Conservation (phyloP, 805 yeast genomes). For the Candida coleopterorum region DNA sequence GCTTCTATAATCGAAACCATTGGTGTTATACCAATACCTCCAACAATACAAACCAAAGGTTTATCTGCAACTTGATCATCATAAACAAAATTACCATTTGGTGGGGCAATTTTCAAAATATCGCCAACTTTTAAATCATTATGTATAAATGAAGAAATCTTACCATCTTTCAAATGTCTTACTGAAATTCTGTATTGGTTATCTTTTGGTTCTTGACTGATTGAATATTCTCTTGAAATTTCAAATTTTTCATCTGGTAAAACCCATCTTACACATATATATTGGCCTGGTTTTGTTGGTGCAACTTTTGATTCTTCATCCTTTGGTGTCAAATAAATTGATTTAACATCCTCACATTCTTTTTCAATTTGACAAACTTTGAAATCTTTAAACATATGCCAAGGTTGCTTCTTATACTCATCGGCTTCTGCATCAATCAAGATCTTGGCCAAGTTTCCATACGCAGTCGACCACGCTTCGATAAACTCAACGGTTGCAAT, state of each 20-base stretch:
- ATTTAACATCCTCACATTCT: slow-evolving; percentile 46
- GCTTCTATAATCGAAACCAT: slow-evolving; percentile 46
- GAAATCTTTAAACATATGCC: slow-evolving; percentile 60
- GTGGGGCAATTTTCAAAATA: slow-evolving; percentile 47
- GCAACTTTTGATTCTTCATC: slow-evolving; percentile 27
- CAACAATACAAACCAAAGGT: slow-evolving; percentile 42
- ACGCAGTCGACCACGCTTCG: slow-evolving; percentile 64
- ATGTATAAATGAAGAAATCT: slow-evolving; percentile 48
- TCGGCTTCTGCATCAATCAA: slow-evolving; percentile 52
- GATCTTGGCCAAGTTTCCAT: slow-evolving; percentile 56
- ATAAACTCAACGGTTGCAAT: slow-evolving; percentile 57
- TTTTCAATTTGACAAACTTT: slow-evolving; percentile 34
- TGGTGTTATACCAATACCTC: slow-evolving; percentile 71
- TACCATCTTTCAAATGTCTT: slow-evolving; percentile 43
- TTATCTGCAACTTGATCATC: slow-evolving; percentile 21
- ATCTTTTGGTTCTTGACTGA: slow-evolving; percentile 33
- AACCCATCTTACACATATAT: slow-evolving; percentile 31
- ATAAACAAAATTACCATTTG: slow-evolving; percentile 50
- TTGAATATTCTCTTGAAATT: slow-evolving; percentile 56
- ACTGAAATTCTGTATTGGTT: slow-evolving; percentile 57
- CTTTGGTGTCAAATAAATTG: slow-evolving; percentile 46
- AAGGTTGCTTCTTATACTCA: slow-evolving; percentile 38
- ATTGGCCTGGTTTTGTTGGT: slow-evolving; percentile 43
- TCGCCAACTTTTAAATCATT: slow-evolving; percentile 45
- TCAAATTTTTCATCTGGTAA: slow-evolving; percentile 34